phyloP scores from a whole-genome alignment of 352 stramenopile genomes.

The Saprolegnia diclina region DNA sequence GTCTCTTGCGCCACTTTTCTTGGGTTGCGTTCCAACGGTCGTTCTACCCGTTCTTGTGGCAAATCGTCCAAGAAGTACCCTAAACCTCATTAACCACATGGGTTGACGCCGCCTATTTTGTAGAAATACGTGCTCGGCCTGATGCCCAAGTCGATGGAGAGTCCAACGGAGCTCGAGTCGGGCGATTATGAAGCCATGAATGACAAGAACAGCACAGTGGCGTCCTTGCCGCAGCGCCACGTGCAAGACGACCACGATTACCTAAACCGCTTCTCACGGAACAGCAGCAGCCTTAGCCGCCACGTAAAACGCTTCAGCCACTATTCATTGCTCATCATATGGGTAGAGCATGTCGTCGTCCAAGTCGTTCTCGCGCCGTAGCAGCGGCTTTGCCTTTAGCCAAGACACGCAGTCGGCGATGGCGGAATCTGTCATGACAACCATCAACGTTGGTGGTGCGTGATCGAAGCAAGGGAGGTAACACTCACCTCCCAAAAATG shows the following conservation, averaged over 20 bases:
- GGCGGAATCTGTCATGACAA: conserved; percentile 76
- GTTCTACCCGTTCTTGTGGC: conserved; percentile 71
- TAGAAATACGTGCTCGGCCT: conserved; percentile 24
- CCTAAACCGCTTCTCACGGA: neutral
- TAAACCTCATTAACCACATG: neutral
- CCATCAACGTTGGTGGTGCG: conserved; percentile 18
- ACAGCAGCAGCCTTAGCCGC: conserved; percentile 1
- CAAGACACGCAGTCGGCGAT: conserved; percentile 72
- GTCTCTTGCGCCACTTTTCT: conserved; percentile 59
- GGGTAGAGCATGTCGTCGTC: conserved; percentile 43
- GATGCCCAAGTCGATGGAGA: neutral
- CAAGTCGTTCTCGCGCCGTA: conserved; percentile 27
- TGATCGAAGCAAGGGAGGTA: conserved; percentile 34
- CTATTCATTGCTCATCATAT: no score
- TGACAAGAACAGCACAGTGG: conserved; percentile 13
- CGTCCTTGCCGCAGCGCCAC: neutral
- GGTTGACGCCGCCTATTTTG: no score
- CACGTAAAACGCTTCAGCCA: neutral
- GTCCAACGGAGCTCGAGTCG: conserved; percentile 1
- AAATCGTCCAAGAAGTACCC: conserved; percentile 68
- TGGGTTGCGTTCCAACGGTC: conserved; percentile 66
- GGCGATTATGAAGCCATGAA: conserved; percentile 17
- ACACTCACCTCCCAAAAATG: neutral
- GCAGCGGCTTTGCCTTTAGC: conserved; percentile 76
- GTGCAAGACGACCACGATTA: neutral